Evolutionary conservation across 73 alveolate species (phyloP).

Genomic region (Paramecium bursaria): DNA sequence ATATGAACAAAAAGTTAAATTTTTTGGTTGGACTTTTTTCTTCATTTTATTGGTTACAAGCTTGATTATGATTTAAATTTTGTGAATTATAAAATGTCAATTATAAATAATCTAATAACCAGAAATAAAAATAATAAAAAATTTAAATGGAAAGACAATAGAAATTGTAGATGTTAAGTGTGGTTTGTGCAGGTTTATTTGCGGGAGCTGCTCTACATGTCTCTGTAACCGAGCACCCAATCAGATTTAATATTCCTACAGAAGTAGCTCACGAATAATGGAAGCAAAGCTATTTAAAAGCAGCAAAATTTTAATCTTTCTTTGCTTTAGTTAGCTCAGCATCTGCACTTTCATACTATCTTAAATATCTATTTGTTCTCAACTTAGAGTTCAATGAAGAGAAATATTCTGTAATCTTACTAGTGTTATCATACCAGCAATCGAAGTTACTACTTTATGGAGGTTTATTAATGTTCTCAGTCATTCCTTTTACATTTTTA

Average conservation of each 20-base stretch:
- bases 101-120: no score
- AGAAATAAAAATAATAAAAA: no score
- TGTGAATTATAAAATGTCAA: no score
- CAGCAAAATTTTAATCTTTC: slow-evolving; percentile 10
- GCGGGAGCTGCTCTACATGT: slow-evolving; percentile 61
- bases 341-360: no score
- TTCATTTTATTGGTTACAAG: no score
- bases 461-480: slow-evolving; percentile 2
- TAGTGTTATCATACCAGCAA: no score
- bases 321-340: slow-evolving; percentile 40
- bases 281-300: slow-evolving; percentile 33
- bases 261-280: slow-evolving; percentile 49
- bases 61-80: no score
- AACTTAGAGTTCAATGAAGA: no score
- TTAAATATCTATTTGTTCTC: no score
- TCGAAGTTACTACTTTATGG: no score
- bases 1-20: slow-evolving; percentile 37
- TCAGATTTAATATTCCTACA: slow-evolving; percentile 4
- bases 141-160: slow-evolving; percentile 41
- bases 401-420: no score
- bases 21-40: slow-evolving; percentile 61
- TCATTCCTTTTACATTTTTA: slow-evolving; percentile 38
- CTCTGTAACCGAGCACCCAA: slow-evolving; percentile 54
- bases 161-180: slow-evolving; percentile 33
- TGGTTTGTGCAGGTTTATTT: slow-evolving; percentile 55